Percentiles rank a stretch among this genome's conserved stretches.
Conservation (phyloP, 441 rosid genomes). For the Euphorbia celastroides region DNA sequence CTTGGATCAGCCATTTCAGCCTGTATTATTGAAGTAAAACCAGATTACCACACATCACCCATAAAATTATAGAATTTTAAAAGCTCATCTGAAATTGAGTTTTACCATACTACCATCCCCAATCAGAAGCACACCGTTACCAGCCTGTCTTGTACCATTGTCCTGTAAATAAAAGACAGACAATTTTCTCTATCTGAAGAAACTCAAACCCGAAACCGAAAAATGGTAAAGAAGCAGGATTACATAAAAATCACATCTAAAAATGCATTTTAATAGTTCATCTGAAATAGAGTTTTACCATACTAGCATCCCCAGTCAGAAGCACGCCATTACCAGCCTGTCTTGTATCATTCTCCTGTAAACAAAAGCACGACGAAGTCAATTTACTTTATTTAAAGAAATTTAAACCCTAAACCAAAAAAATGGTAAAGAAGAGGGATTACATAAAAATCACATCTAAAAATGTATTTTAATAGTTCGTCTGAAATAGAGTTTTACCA, state of each 20-base stretch:
- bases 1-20: slow-evolving; percentile 56
- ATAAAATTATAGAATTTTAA: slow-evolving; percentile 16
- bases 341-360: slow-evolving; percentile 61
- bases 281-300: slow-evolving; percentile 21
- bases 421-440: not conserved
- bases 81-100: slow-evolving; percentile 24
- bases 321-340: slow-evolving; percentile 37
- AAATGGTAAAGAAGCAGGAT: not conserved
- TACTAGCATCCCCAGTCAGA: slow-evolving; percentile 53
- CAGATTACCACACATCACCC: slow-evolving; percentile 14
- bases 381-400: not conserved
- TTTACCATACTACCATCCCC: slow-evolving; percentile 51
- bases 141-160: slow-evolving; percentile 43
- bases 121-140: slow-evolving; percentile 35
- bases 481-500: slow-evolving; percentile 21
- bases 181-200: not conserved
- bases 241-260: not conserved
- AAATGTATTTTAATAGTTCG: slow-evolving; percentile 19
- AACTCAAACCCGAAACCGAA: not conserved
- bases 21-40: slow-evolving; percentile 36
- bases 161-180: slow-evolving; percentile 42
- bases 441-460: not conserved
- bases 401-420: not conserved
- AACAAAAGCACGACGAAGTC: slow-evolving; percentile 17
- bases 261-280: slow-evolving; percentile 19